A percentile compares a stretch with the other conserved stretches of the same genome.
Conservation (phyloP, 805 yeast genomes). For the Suhomyces prunicola region DNA sequence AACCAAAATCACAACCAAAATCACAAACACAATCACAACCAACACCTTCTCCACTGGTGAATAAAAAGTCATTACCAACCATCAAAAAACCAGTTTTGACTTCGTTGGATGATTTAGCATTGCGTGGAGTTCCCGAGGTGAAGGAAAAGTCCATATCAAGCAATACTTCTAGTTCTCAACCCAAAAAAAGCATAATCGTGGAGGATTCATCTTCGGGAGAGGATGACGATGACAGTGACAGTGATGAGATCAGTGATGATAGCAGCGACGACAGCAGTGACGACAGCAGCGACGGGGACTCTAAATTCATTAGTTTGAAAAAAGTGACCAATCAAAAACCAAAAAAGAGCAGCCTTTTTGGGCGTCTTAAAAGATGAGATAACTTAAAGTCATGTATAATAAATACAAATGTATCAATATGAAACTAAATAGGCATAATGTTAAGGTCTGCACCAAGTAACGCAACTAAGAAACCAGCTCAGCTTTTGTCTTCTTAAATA, state of each 20-base stretch:
- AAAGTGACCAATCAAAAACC: conserved; percentile 9
- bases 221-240: conserved; percentile 12
- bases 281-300: conserved; percentile 3
- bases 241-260: conserved; percentile 11
- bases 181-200: not conserved
- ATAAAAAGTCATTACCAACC: not conserved
- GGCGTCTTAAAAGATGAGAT: conserved; percentile 21
- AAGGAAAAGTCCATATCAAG: conserved; percentile 32
- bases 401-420: not conserved
- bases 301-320: conserved; percentile 26
- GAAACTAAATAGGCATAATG: not conserved
- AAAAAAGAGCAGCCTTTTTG: conserved; percentile 20
- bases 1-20: not conserved
- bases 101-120: conserved; percentile 56
- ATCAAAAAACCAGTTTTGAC: conserved; percentile 39
- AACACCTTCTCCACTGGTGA: not conserved
- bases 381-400: not conserved
- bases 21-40: not conserved
- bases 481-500: conserved; percentile 6
- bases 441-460: not conserved
- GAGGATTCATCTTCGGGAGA: not conserved
- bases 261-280: conserved; percentile 13
- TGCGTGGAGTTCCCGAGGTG: conserved; percentile 69
- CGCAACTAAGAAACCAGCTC: not conserved
- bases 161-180: not conserved